Conservation (phyloP, 2,329 filamentous ascomycete species). For the Botrytis squamosa region DNA sequence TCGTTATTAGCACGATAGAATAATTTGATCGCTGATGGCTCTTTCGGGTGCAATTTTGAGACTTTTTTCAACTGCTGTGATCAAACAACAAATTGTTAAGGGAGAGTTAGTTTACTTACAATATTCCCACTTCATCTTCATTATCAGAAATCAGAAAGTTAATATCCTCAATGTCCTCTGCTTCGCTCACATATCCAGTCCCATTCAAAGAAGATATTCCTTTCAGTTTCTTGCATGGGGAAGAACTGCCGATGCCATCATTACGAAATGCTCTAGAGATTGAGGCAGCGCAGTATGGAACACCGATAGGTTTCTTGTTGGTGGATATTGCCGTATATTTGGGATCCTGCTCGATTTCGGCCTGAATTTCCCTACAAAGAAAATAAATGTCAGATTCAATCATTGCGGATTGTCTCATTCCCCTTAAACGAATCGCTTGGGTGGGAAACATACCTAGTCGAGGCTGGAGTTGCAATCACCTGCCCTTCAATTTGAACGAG, state of each 20-base stretch:
- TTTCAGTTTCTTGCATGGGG: slow-evolving; percentile 15
- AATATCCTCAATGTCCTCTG: slow-evolving; percentile 40
- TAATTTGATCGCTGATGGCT: neutral
- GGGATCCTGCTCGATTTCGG: slow-evolving; percentile 34
- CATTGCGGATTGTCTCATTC: neutral
- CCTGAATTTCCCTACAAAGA: neutral
- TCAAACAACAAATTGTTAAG: neutral
- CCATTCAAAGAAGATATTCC: neutral
- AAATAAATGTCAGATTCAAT: neutral
- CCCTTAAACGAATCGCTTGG: neutral
- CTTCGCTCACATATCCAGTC: slow-evolving; percentile 27
- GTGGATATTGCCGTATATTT: slow-evolving; percentile 28
- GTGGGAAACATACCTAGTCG: neutral
- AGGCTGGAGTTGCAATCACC: neutral
- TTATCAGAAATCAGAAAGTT: slow-evolving; percentile 42
- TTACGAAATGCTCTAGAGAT: slow-evolving; percentile 34
- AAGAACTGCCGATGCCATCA: neutral
- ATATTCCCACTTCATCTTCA: slow-evolving; percentile 30
- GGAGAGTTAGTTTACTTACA: slow-evolving; percentile 22
- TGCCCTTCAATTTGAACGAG: slow-evolving; percentile 52
- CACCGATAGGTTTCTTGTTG: slow-evolving; percentile 29
- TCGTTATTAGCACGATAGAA: neutral
- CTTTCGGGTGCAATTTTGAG: neutral
- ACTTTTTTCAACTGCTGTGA: neutral
- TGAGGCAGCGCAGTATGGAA: slow-evolving; percentile 36